Percentiles rank a stretch among this genome's conserved stretches.
Conservation (phyloP, 345 rosid species). For the Gossypium arboreum region DNA sequence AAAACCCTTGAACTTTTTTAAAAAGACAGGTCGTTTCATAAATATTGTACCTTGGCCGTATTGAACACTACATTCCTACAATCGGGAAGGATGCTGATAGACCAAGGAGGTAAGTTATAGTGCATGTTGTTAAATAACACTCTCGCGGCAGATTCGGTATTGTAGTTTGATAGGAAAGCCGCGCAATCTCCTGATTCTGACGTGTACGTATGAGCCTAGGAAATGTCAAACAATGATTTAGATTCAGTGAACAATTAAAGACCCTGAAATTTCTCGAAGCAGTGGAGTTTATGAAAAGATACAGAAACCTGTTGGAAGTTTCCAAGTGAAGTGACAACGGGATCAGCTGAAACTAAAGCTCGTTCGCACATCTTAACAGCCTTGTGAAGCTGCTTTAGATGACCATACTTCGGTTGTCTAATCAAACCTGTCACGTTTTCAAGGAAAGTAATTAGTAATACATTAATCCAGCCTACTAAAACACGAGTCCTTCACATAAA, state of each 20-base stretch:
- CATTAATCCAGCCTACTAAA: background rate
- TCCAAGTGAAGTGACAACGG: constrained; percentile 74
- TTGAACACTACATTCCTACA: constrained; percentile 93
- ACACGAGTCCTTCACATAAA: background rate
- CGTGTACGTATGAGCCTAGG: constrained; percentile 75
- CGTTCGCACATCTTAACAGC: constrained; percentile 91
- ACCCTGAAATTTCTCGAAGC: constrained; percentile 6
- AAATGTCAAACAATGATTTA: constrained; percentile 16
- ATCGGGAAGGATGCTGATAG: constrained; percentile 93
- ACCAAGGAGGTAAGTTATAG: constrained; percentile 98
- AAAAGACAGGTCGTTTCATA: too few relatives aligned
- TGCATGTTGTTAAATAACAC: constrained; percentile 92
- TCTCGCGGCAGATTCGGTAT: constrained; percentile 70
- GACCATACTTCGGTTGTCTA: constrained; percentile 95
- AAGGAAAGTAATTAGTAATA: constrained; percentile 19
- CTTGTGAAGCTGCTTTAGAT: constrained; percentile 91
- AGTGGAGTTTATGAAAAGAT: background rate
- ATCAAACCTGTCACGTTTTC: constrained; percentile 59
- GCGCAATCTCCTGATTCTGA: constrained; percentile 87
- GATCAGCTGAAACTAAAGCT: constrained; percentile 82
- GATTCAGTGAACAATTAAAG: constrained; percentile 18
- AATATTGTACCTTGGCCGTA: constrained; percentile 74
- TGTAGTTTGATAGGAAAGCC: constrained; percentile 93
- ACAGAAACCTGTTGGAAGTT: constrained; percentile 70
- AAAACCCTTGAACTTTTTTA: background rate